These are phyloP conservation scores for Clarireedia homoeocarpa DNA, from an alignment of 2,329 filamentous ascomycete genomes.

Conservation along the genomic window DNA sequence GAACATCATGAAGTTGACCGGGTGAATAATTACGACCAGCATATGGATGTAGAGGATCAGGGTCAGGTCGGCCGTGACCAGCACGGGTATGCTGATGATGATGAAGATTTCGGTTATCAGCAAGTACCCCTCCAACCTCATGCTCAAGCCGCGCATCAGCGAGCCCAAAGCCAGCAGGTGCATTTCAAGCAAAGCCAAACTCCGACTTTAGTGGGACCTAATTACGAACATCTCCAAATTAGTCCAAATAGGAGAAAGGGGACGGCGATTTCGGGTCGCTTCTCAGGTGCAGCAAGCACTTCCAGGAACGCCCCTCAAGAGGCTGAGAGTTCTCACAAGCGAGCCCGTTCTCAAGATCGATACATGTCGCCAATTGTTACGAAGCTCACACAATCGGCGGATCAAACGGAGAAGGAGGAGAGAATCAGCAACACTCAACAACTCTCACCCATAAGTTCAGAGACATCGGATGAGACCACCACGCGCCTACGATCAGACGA, in stretches of 20 bases:
- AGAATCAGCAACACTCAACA: not conserved
- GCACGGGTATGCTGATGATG: not conserved
- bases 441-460: not conserved
- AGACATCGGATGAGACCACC: not conserved
- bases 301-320: not conserved
- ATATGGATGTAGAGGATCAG: not conserved
- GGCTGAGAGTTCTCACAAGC: not conserved
- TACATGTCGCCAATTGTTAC: not conserved
- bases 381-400: not conserved
- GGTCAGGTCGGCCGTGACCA: not conserved
- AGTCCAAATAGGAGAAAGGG: not conserved
- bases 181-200: conserved; percentile 1
- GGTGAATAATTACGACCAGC: not conserved
- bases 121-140: not conserved
- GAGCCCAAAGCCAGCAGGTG: not conserved
- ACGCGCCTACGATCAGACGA: not conserved
- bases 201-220: not conserved
- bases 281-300: not conserved
- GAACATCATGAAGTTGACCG: not conserved
- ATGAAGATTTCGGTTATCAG: not conserved
- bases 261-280: not conserved
- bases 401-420: not conserved
- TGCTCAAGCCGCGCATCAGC: not conserved
- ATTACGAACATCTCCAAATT: not conserved
- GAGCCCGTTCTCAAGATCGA: not conserved